Evolutionary conservation across 768 basidiomycete genomes (phyloP), one percentile per base, ranked within the genome.

Genomic region (Pulveroboletus ravenelii): DNA sequence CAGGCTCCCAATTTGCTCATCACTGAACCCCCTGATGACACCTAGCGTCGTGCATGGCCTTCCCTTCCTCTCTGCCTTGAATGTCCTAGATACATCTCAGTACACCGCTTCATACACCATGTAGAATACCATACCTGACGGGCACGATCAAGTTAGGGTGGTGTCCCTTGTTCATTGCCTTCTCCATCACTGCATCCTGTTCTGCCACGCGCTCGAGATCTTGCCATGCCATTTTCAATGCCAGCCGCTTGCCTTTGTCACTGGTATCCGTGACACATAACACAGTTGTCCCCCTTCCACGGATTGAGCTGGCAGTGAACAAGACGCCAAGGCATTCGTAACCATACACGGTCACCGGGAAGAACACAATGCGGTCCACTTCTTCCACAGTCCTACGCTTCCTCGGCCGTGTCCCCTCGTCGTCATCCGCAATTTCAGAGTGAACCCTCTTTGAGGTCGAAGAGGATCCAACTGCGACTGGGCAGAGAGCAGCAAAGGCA

Each of bases 151-250:
- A 23, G 20, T 23, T 23, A 23, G 20, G 4, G 20, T 23, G 20
- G 4, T 4, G 2, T 23, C 20, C 20, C 20, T 23, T 23, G 20
- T 4, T 23, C 20, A 23, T 23, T 4, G 20, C 20, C 20, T 23
- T 23, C 20, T 23, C 20, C 20, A 23, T 23, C 15, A 36, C 35
- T 17, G 4, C 27, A 1, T 49, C 42, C 30, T 51, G 52, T 2
- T 48, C 48, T 7, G 18, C 9, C 2, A 17, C 13, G 2, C 37
- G 48, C 12, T 14, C 18, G 1, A 48, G 31, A 50, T 54, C 54
- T 45, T 61, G 52, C 54, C 50, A 56, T 1, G 51, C 44, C 31
- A 41, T 38, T 15, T 55, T 60, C 20, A 23, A 23, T 23, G 20
- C 20, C 20, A 23, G 20, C 20, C 20, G 20, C 20, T 23, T 23